These are phyloP conservation scores for Carpinus viminea DNA, from an alignment of 306 rosid species.

Conservation along the genomic window DNA sequence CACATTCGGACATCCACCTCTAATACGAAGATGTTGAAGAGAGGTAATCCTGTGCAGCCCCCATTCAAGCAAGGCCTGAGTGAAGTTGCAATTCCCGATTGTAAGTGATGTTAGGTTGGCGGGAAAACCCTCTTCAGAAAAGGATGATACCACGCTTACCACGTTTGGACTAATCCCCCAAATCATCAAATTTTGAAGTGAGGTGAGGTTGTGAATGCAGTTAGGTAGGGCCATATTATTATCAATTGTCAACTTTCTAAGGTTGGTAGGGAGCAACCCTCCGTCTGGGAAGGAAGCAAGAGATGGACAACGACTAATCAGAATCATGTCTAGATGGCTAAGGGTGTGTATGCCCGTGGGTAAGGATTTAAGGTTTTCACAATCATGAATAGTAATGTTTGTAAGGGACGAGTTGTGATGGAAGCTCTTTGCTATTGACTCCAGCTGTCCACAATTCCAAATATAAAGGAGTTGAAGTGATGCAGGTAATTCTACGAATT, in stretches of 20 bases:
- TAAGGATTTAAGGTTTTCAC: neutral
- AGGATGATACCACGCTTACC: neutral
- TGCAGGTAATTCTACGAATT: neutral
- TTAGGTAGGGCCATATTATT: neutral
- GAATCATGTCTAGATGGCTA: neutral
- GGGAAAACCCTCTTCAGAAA: constrained; percentile 11
- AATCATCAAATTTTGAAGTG: neutral
- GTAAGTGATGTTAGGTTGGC: neutral
- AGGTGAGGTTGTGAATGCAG: constrained; percentile 13
- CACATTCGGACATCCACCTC: neutral
- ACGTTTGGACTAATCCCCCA: neutral
- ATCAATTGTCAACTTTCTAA: neutral
- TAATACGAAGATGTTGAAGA: neutral
- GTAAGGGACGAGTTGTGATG: neutral
- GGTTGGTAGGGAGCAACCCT: neutral
- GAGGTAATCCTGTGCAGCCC: constrained; percentile 23
- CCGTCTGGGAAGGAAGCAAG: constrained; percentile 16
- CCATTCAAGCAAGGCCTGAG: constrained; percentile 8
- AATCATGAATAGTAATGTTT: fast-evolving
- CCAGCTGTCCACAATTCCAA: neutral
- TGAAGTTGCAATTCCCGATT: neutral
- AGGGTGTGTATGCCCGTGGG: constrained; percentile 18
- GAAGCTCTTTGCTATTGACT: neutral
- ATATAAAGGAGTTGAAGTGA: neutral
- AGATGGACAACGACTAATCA: constrained; percentile 1